Percentiles rank a stretch among this genome's conserved stretches.
Evolutionary conservation across 148 eudicot species (phyloP).

Genomic region (Chenopodium formosanum): DNA sequence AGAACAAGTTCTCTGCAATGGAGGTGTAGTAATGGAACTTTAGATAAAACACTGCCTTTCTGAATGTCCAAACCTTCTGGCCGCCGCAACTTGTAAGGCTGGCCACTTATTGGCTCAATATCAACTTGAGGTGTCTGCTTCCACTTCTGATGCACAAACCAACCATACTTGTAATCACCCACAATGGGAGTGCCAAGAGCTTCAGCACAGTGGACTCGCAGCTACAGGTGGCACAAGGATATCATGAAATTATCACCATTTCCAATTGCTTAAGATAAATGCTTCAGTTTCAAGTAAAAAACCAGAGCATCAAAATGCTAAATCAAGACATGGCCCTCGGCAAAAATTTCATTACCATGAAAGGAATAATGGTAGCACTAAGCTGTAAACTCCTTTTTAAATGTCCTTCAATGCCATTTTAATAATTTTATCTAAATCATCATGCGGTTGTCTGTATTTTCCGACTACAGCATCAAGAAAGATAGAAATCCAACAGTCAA

Average conservation of each 20-base stretch:
- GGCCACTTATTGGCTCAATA: conserved; percentile 65
- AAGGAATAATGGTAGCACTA: neutral
- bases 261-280: neutral
- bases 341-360: neutral
- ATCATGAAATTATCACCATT: neutral
- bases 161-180: conserved; percentile 92
- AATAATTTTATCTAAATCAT: neutral
- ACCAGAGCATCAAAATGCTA: neutral
- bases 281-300: neutral
- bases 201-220: conserved; percentile 96
- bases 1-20: conserved; percentile 83
- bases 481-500: neutral
- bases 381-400: neutral
- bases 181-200: conserved; percentile 95
- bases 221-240: conserved; percentile 40
- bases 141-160: conserved; percentile 87
- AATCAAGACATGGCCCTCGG: neutral
- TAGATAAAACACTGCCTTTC: conserved; percentile 88
- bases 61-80: conserved; percentile 84
- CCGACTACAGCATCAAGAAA: neutral
- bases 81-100: conserved; percentile 78
- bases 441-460: neutral
- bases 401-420: neutral
- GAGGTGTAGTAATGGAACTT: conserved; percentile 80
- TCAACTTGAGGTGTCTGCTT: conserved; percentile 80